These are phyloP conservation scores for Podospora tetraspora DNA, from an alignment of 495 filamentous ascomycete species.

Conservation along the genomic window DNA sequence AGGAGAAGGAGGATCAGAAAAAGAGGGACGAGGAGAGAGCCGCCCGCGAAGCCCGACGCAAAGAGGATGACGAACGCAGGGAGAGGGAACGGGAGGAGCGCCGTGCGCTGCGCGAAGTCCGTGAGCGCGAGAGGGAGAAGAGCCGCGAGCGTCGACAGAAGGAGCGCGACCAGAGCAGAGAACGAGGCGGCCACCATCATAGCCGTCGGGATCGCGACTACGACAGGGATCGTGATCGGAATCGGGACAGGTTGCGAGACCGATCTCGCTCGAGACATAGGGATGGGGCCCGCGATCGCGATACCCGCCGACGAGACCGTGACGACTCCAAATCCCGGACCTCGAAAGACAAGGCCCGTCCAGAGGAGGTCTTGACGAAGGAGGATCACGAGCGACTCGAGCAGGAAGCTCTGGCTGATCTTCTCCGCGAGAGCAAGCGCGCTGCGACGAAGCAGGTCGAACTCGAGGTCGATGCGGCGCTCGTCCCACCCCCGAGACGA, in stretches of 20 bases:
- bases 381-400: constrained; percentile 51
- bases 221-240: constrained; percentile 34
- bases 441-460: constrained; percentile 42
- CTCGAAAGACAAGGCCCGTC: constrained; percentile 17
- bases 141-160: constrained; percentile 14
- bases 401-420: constrained; percentile 49
- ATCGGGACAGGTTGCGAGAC: constrained; percentile 8
- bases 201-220: constrained; percentile 29
- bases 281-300: constrained; percentile 29
- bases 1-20: constrained; percentile 52
- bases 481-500: constrained; percentile 50
- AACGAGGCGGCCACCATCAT: constrained; percentile 31
- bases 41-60: constrained; percentile 54
- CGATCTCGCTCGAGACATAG: constrained; percentile 22
- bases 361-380: constrained; percentile 44
- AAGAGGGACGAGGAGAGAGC: constrained; percentile 55
- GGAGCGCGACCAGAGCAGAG: constrained; percentile 29
- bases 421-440: constrained; percentile 50
- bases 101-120: constrained; percentile 53
- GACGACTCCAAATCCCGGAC: constrained; percentile 14
- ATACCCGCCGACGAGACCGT: constrained; percentile 32
- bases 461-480: constrained; percentile 48
- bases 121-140: constrained; percentile 35
- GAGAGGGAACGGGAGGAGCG: constrained; percentile 53
- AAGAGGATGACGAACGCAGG: constrained; percentile 55